Evolutionary conservation across 768 basidiomycete species (phyloP), one percentile per base, ranked within the genome.

Genomic region (Lentinula lateritia): DNA sequence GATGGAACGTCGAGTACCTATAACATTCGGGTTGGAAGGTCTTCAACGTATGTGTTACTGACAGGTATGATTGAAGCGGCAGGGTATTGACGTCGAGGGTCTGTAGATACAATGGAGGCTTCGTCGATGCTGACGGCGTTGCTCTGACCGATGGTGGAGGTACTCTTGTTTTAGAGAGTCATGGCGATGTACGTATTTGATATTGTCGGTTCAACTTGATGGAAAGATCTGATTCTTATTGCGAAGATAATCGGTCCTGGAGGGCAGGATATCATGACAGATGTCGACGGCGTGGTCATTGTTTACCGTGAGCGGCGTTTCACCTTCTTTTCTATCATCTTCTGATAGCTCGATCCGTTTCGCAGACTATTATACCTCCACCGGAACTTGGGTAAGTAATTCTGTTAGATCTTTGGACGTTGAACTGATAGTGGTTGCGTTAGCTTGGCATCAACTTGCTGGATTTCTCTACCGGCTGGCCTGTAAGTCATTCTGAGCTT

Each of bases 21-120:
- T 66, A 86, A 84, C 62, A 86, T 85, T 58, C 78, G 82, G 6
- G 83, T 86, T 32, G 82, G 82, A 32, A 74, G 84, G 34, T 78
- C 81, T 5, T 67, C 73, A 5, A 75, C 70, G 80, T 80, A 56
- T 35, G 75, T 68, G 20, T 23, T 15, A 5, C 9, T 18, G 18
- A 13, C 18, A 10, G 32, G 20, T 34, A 0, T 0, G 34, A 48
- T n/a, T 57, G 39, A 18, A 46, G 57, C 46, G 38, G 16, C 28
- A 28, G 3, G 23, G 23, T 60, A 52, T 39, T 39, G 54, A 82
- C 81, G 32, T 65, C n/a, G n/a, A n/a, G n/a, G 74, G 8, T 72
- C 66, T 5, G 79, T 81, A 5, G 55, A 16, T 56, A 15, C 32
- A 43, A 56, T 9, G 55, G 55, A 13, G 73, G 75, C 0, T 86